phyloP scores from a whole-genome alignment of 2,329 filamentous ascomycete species.

The Penicillium sp. region DNA sequence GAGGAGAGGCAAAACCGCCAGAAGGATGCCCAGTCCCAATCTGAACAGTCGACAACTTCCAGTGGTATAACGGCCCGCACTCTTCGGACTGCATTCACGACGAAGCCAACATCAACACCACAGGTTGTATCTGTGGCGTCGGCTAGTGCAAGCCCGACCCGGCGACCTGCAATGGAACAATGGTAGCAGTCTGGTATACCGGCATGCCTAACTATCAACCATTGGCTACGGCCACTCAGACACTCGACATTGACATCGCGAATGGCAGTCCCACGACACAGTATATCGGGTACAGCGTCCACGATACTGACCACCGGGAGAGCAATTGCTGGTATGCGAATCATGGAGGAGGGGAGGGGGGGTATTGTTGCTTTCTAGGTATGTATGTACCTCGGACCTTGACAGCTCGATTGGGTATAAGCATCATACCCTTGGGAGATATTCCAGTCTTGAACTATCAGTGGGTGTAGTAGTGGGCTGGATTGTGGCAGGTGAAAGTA shows the following conservation, averaged over 20 bases:
- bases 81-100: slow-evolving; percentile 17
- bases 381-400: slow-evolving; percentile 18
- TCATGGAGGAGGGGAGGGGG: slow-evolving; percentile 19
- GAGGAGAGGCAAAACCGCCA: slow-evolving; percentile 3
- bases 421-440: slow-evolving; percentile 24
- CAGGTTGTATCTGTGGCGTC: slow-evolving; percentile 22
- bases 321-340: slow-evolving; percentile 30
- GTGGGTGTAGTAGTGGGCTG: slow-evolving; percentile 15
- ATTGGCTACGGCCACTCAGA: slow-evolving; percentile 28
- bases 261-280: slow-evolving; percentile 27
- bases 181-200: slow-evolving; percentile 26
- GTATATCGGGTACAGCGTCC: slow-evolving; percentile 29
- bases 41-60: slow-evolving; percentile 24
- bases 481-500: too few species aligned
- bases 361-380: slow-evolving; percentile 28
- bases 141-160: slow-evolving; percentile 24
- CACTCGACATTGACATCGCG: slow-evolving; percentile 23
- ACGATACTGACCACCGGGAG: slow-evolving; percentile 27
- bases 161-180: slow-evolving; percentile 22
- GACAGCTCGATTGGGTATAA: slow-evolving; percentile 17
- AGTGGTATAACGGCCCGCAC: slow-evolving; percentile 17
- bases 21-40: slow-evolving; percentile 26
- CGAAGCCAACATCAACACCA: slow-evolving; percentile 19
- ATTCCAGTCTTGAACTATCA: slow-evolving; percentile 25
- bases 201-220: slow-evolving; percentile 31